These are phyloP conservation scores for Sporothrix schenckii DNA, from an alignment of 2,329 filamentous ascomycete species.

Conservation along the genomic window DNA sequence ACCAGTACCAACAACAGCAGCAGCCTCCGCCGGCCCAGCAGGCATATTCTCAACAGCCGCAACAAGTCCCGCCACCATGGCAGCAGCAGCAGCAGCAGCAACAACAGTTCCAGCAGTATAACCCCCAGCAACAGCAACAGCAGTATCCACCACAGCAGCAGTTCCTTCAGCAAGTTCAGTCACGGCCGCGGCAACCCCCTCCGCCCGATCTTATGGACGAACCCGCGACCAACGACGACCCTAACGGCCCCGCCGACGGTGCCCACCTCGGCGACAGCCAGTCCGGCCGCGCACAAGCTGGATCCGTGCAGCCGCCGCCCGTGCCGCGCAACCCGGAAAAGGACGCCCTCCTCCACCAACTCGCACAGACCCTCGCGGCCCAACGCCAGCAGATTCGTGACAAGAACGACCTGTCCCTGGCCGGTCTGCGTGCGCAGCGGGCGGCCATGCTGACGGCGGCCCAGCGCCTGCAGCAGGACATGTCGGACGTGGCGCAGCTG, in stretches of 20 bases:
- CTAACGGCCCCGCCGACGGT: neutral
- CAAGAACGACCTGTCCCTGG: conserved; percentile 74
- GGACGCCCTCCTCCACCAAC: conserved; percentile 77
- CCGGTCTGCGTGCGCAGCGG: conserved; percentile 77
- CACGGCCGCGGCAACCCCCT: conserved; percentile 48
- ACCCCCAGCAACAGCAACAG: conserved; percentile 26
- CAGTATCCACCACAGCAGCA: conserved; percentile 33
- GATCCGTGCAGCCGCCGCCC: conserved; percentile 64
- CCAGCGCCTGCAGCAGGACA: conserved; percentile 71
- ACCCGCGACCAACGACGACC: conserved; percentile 41
- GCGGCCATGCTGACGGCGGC: conserved; percentile 73
- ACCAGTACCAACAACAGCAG: conserved; percentile 40
- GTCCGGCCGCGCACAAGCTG: conserved; percentile 48
- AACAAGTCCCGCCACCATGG: conserved; percentile 33
- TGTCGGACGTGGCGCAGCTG: conserved; percentile 70
- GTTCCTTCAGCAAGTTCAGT: conserved; percentile 41
- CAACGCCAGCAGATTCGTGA: conserved; percentile 69
- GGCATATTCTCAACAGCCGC: conserved; percentile 37
- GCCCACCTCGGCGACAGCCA: neutral
- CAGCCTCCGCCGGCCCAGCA: conserved; percentile 37
- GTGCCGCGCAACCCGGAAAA: conserved; percentile 96
- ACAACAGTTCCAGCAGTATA: conserved; percentile 40
- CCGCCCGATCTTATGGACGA: conserved; percentile 61
- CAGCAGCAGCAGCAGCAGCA: conserved; percentile 37
- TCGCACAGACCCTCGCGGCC: conserved; percentile 69